These are phyloP conservation scores for Tuber aestivum DNA, from an alignment of 495 filamentous ascomycete genomes.

Conservation along the genomic window DNA sequence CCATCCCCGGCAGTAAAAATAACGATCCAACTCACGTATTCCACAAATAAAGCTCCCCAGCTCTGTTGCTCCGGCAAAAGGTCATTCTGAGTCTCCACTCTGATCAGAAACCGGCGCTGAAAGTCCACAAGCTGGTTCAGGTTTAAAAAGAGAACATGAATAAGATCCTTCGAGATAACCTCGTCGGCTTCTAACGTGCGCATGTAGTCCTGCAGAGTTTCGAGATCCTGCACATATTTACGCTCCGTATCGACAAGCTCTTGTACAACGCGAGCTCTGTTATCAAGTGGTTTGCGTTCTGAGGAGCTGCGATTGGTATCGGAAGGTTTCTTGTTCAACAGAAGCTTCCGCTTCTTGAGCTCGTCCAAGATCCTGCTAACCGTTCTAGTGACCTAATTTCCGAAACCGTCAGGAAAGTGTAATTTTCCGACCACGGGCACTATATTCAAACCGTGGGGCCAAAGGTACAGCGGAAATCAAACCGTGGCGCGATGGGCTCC, in stretches of 20 bases:
- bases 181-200: slow-evolving; percentile 81
- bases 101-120: slow-evolving; percentile 87
- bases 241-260: slow-evolving; percentile 91
- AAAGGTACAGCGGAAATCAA: not conserved
- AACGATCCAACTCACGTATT: slow-evolving; percentile 45
- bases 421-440: not conserved
- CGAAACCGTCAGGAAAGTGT: slow-evolving; percentile 10
- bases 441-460: not conserved
- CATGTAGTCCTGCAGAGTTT: slow-evolving; percentile 88
- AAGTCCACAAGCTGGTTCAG: slow-evolving; percentile 91
- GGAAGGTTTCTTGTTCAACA: slow-evolving; percentile 53
- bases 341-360: slow-evolving; percentile 64
- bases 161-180: slow-evolving; percentile 77
- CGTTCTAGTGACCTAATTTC: slow-evolving; percentile 61
- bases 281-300: slow-evolving; percentile 59
- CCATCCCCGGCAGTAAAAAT: not conserved
- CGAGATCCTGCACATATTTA: slow-evolving; percentile 96
- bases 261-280: slow-evolving; percentile 77
- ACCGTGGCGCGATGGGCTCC: not conserved
- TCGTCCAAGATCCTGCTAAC: slow-evolving; percentile 88
- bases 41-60: slow-evolving; percentile 81
- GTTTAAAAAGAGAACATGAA: slow-evolving; percentile 95
- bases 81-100: slow-evolving; percentile 90
- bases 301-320: slow-evolving; percentile 48
- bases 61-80: slow-evolving; percentile 70